These are phyloP conservation scores for Pyricularia pennisetigena DNA, from an alignment of 2,329 filamentous ascomycete genomes.

Conservation along the genomic window DNA sequence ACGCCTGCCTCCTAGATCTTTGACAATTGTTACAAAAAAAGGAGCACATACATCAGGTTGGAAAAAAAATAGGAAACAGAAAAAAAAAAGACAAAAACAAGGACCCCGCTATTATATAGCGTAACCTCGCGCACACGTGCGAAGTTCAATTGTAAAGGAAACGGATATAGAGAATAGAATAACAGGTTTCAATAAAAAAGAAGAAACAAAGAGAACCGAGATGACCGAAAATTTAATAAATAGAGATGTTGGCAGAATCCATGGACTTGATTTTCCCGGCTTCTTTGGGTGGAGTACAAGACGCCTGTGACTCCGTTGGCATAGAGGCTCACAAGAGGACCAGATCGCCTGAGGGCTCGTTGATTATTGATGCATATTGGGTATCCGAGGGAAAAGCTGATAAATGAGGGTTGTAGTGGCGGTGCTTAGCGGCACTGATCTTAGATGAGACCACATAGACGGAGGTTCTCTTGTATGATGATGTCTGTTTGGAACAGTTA, in stretches of 20 bases:
- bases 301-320: slow-evolving; percentile 1
- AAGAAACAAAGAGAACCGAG: slow-evolving; percentile 8
- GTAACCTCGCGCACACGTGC: not conserved
- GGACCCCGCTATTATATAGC: slow-evolving; percentile 4
- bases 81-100: slow-evolving; percentile 6
- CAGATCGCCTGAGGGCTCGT: not conserved
- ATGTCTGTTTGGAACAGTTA: slow-evolving; percentile 62
- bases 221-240: slow-evolving; percentile 7
- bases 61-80: slow-evolving; percentile 1
- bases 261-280: not conserved
- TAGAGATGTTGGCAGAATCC: slow-evolving; percentile 7
- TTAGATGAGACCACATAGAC: slow-evolving; percentile 26
- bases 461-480: slow-evolving; percentile 98
- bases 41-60: not conserved
- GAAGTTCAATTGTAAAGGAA: not conserved
- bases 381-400: slow-evolving; percentile 5
- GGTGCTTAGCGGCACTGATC: not conserved
- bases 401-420: not conserved
- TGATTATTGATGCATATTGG: slow-evolving; percentile 6
- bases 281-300: slow-evolving; percentile 1
- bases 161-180: not conserved
- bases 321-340: not conserved
- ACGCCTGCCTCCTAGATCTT: slow-evolving; percentile 4
- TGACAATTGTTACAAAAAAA: slow-evolving; percentile 2
- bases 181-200: slow-evolving; percentile 16